Evolutionary conservation across 225 moss, liverwort and hornwort genomes (phyloP).

Genomic region (Antitrichia curtipendula): DNA sequence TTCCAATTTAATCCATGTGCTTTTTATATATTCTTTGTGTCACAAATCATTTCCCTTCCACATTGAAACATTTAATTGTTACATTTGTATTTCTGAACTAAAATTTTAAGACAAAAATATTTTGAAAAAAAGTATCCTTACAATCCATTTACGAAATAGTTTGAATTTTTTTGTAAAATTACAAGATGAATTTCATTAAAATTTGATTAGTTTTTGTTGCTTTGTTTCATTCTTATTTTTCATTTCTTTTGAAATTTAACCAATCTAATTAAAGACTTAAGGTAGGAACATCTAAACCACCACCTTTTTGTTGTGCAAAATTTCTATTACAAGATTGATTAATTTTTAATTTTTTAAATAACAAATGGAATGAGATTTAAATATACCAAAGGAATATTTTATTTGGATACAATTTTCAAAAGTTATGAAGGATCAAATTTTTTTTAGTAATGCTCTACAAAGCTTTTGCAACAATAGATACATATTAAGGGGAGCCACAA

Average conservation of each 20-base stretch:
- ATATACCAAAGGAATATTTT: not conserved
- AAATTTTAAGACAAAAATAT: not conserved
- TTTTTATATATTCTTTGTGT: not conserved
- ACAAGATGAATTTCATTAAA: not conserved
- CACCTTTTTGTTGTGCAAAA: not conserved
- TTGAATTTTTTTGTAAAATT: not conserved
- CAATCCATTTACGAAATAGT: not conserved
- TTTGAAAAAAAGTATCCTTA: not conserved
- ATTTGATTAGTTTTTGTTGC: not conserved
- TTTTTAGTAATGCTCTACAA: no score
- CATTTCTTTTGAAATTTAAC: not conserved
- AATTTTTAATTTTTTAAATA: not conserved
- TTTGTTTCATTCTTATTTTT: not conserved
- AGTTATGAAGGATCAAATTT: not conserved
- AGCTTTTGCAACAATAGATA: not conserved
- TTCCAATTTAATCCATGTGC: not conserved
- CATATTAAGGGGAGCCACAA: not conserved
- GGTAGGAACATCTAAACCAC: not conserved
- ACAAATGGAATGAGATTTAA: not conserved
- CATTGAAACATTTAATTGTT: not conserved
- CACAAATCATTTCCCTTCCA: not conserved
- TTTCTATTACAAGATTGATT: fast-evolving
- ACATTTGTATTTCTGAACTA: not conserved
- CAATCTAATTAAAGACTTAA: no score
- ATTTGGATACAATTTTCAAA: not conserved